phyloP scores from a whole-genome alignment of 2,329 filamentous ascomycete genomes.

The Paramyrothecium roridum region DNA sequence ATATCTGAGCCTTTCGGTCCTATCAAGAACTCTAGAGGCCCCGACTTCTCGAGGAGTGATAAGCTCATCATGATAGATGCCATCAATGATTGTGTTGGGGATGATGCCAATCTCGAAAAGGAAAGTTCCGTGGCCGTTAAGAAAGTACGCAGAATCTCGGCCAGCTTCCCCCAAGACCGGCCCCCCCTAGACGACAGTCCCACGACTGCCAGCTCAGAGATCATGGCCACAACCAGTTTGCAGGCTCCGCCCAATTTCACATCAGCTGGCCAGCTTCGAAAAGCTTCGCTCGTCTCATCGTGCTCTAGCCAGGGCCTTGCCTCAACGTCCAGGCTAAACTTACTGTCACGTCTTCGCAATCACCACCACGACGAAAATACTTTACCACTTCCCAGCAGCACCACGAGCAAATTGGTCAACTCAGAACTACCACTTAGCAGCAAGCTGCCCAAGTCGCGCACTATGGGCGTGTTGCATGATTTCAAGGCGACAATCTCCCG shows the following conservation, averaged over 20 bases:
- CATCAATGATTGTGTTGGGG: constrained; percentile 29
- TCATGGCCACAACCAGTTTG: constrained; percentile 17
- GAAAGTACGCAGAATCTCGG: constrained; percentile 23
- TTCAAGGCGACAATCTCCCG: constrained; percentile 43
- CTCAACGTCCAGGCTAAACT: constrained; percentile 9
- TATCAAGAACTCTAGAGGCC: constrained; percentile 31
- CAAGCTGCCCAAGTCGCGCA: constrained; percentile 40
- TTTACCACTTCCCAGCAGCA: constrained; percentile 8
- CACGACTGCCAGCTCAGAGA: constrained; percentile 22
- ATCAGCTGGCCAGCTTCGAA: constrained; percentile 11
- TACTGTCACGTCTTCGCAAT: constrained; percentile 7
- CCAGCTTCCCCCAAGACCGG: constrained; percentile 19
- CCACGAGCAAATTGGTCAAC: not conserved
- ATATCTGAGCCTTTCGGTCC: constrained; percentile 35
- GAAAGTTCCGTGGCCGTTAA: constrained; percentile 7
- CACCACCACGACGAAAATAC: constrained; percentile 23
- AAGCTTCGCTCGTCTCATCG: constrained; percentile 10
- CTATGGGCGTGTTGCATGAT: constrained; percentile 41
- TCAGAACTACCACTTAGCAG: constrained; percentile 9
- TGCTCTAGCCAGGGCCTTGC: constrained; percentile 8
- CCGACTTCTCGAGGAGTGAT: constrained; percentile 29
- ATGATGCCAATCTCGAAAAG: constrained; percentile 11
- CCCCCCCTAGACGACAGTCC: constrained; percentile 21
- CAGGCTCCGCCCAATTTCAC: constrained; percentile 5
- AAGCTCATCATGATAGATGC: constrained; percentile 28